Evolutionary conservation across 1,284 basidiomycete species (phyloP).

Genomic region (Thecaphora thlaspeos): DNA sequence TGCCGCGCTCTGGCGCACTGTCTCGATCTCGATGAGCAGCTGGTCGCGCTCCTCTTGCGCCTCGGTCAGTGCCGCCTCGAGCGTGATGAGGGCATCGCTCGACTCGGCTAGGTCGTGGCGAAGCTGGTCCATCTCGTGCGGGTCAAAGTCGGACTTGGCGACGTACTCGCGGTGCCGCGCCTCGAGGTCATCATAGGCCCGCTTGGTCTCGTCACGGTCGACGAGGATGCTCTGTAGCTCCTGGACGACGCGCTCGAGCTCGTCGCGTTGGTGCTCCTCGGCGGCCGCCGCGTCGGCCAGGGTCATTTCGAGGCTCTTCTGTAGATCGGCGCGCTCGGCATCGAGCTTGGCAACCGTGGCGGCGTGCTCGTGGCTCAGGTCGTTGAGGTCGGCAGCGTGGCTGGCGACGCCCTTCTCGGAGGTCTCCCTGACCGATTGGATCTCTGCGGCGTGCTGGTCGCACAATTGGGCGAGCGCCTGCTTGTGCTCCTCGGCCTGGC

Average conservation of each 20-base stretch:
- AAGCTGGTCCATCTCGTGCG: constrained; percentile 68
- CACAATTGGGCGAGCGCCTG: constrained; percentile 4
- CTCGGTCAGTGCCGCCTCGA: constrained; percentile 57
- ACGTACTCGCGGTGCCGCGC: constrained; percentile 26
- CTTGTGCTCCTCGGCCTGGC: constrained; percentile 18
- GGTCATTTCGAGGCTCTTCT: constrained; percentile 7
- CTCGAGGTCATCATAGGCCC: constrained; percentile 36
- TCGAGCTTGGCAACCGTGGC: constrained; percentile 3
- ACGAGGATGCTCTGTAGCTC: constrained; percentile 23
- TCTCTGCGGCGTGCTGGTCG: constrained; percentile 20
- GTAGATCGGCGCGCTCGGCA: constrained; percentile 1
- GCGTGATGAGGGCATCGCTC: constrained; percentile 54
- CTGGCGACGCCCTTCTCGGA: constrained; percentile 8
- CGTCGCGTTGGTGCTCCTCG: constrained; percentile 15
- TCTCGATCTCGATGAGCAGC: constrained; percentile 49
- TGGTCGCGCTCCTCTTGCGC: constrained; percentile 57
- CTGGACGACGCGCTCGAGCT: constrained; percentile 21
- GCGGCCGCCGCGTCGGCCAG: constrained; percentile 8
- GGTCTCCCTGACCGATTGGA: constrained; percentile 6
- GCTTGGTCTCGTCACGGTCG: constrained; percentile 24
- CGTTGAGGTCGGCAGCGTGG: constrained; percentile 8
- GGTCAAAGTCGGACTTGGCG: constrained; percentile 34
- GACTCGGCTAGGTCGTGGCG: constrained; percentile 60
- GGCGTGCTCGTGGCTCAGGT: constrained; percentile 16
- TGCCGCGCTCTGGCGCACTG: constrained; percentile 26